Base-by-base conservation (phyloP, 2,329 filamentous ascomycete species). In the Epicoccum sorghinum region DNA sequence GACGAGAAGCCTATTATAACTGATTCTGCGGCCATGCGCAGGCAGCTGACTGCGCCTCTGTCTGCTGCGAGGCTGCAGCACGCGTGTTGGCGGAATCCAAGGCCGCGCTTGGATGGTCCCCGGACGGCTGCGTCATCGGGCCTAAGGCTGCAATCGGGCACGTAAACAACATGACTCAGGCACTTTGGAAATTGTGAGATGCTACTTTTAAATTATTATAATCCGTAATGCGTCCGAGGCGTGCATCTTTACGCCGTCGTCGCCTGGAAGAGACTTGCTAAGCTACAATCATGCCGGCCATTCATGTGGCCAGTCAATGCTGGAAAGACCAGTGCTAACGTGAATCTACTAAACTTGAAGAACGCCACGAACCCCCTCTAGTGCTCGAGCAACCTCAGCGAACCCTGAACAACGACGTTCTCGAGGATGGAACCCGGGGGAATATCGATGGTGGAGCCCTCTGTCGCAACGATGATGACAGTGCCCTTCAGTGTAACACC, bases 331-430 rank as follows among this genome's bases (percentile, higher is more conserved):
- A 54, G 47, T 65, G 58, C 60, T 53, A 53, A 64, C 61, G 57
- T 66, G 65, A 67, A 63, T 63, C 62, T 62, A 65, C 61, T 44
- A 52, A 61, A 60, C 38, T 45, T 46, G 52, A 57, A 60, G 53
- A 54, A 56, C 55, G 53, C 57, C 51, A 29, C 38, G 27, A 52
- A 24, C 25, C 30, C 47, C 52, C 47, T 62, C 69, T 85, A 88
- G 75, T 88, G 86, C 80, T 88, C 86, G 62, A 88, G 78, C 72
- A 88, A 80, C 71, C 86, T 82, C 85, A 99, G 85, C 78, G 92
- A 96, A 72, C 95, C 95, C 84, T 99, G 95, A 53, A 99, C 95
- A 46, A 99, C 95, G 12, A 98, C 95, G 80, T 99, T 99, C 85
- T 99, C 95, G 55, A 99, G 85, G 70, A 99, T 91, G 18, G 93